Conservation (phyloP, 2,329 filamentous ascomycete species). For the Exophiala spinifera region DNA sequence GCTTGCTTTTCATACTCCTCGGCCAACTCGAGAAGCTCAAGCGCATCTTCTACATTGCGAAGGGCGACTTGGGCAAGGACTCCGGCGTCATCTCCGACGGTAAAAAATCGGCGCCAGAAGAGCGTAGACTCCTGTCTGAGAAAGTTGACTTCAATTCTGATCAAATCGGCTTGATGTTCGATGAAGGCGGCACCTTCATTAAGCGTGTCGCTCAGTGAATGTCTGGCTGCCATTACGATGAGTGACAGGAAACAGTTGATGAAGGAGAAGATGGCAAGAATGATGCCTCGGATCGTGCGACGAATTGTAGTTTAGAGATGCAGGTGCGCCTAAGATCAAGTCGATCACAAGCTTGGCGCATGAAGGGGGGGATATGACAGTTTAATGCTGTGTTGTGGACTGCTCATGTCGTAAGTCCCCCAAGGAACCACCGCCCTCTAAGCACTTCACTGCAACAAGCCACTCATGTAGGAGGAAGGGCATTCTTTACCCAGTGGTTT, state of each 20-base stretch:
- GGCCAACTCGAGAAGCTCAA: no score
- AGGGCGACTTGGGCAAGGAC: neutral
- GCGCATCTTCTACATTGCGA: neutral
- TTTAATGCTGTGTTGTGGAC: no score
- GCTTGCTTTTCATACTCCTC: no score
- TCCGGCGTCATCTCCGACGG: neutral
- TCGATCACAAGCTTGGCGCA: neutral
- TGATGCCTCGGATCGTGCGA: no score
- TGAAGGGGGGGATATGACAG: no score
- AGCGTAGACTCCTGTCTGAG: neutral
- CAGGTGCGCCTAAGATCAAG: no score
- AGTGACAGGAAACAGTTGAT: neutral
- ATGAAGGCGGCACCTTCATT: conserved; percentile 9
- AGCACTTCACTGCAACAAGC: no score
- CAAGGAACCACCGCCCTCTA: no score
- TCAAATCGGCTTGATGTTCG: conserved; percentile 5
- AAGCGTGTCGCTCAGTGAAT: neutral
- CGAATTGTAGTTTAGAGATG: no score
- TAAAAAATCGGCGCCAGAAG: no score
- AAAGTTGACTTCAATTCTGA: conserved; percentile 1
- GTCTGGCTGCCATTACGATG: conserved; percentile 7
- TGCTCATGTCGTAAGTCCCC: no score
- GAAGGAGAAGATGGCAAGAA: neutral
- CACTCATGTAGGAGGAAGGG: no score
- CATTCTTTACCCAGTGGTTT: neutral